A percentile compares a stretch with the other conserved stretches of the same genome.
Evolutionary conservation across 2,329 filamentous ascomycete genomes (phyloP).

Genomic region (Bipolaris victoriae): DNA sequence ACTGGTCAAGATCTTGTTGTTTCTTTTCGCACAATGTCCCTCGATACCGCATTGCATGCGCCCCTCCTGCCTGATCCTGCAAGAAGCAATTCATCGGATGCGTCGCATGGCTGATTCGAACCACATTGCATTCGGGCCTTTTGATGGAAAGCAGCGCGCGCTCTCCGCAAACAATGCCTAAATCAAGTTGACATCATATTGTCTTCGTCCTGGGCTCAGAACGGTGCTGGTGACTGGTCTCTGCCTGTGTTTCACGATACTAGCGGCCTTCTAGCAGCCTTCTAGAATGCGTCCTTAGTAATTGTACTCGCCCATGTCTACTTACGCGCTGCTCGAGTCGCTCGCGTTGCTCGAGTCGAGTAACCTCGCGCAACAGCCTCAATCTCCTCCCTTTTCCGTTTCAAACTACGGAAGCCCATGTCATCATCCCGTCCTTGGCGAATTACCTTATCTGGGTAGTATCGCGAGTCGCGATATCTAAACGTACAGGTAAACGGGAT

Average conservation of each 20-base stretch:
- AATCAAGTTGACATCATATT: slow-evolving; percentile 20
- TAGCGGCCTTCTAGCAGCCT: slow-evolving; percentile 40
- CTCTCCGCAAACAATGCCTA: slow-evolving; percentile 15
- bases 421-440: slow-evolving; percentile 23
- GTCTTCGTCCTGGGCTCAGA: slow-evolving; percentile 17
- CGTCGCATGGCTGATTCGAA: slow-evolving; percentile 12
- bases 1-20: slow-evolving; percentile 9
- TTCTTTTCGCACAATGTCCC: slow-evolving; percentile 3
- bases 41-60: slow-evolving; percentile 3
- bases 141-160: slow-evolving; percentile 6
- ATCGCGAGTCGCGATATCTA: slow-evolving; percentile 14
- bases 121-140: slow-evolving; percentile 12
- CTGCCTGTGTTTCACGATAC: slow-evolving; percentile 34
- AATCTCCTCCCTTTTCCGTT: slow-evolving; percentile 13
- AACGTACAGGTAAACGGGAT: slow-evolving; percentile 11
- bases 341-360: slow-evolving; percentile 23
- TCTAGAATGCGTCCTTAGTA: slow-evolving; percentile 30
- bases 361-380: slow-evolving; percentile 19
- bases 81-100: slow-evolving; percentile 13
- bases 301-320: slow-evolving; percentile 35
- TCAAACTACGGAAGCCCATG: slow-evolving; percentile 19
- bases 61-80: slow-evolving; percentile 5
- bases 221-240: slow-evolving; percentile 20
- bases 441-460: slow-evolving; percentile 9
- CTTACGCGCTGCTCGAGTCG: slow-evolving; percentile 30